Percentiles rank a stretch among this genome's conserved stretches.
Evolutionary conservation across 192 early-diverging fungal genomes (phyloP).

Genomic region (Coemansia sp.): DNA sequence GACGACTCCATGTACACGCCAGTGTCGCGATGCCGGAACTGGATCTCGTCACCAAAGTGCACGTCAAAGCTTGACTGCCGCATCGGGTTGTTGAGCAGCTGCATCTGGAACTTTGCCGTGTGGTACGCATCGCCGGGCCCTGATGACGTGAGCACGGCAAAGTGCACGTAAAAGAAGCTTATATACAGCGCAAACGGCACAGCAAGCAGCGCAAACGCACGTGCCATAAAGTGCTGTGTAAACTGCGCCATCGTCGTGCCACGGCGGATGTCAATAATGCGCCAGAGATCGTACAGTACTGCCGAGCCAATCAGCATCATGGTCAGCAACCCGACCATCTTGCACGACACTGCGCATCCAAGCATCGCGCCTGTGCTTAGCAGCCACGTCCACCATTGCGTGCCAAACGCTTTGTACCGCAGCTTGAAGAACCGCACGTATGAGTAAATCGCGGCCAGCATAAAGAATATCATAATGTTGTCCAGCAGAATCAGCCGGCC

Average conservation of each 20-base stretch:
- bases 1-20: slow-evolving; percentile 80
- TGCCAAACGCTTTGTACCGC: slow-evolving; percentile 69
- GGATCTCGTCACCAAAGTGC: slow-evolving; percentile 77
- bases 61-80: slow-evolving; percentile 66
- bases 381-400: slow-evolving; percentile 87
- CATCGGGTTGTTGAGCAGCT: slow-evolving; percentile 80
- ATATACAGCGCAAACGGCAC: slow-evolving; percentile 83
- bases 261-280: slow-evolving; percentile 81
- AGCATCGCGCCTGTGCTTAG: slow-evolving; percentile 75
- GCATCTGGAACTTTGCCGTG: slow-evolving; percentile 85
- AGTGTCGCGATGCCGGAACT: slow-evolving; percentile 75
- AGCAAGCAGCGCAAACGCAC: slow-evolving; percentile 82
- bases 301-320: slow-evolving; percentile 81
- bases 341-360: slow-evolving; percentile 71
- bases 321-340: slow-evolving; percentile 93
- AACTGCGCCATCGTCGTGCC: slow-evolving; percentile 71
- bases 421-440: slow-evolving; percentile 88
- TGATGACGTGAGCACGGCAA: slow-evolving; percentile 79
- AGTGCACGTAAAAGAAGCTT: slow-evolving; percentile 92
- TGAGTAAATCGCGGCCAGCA: slow-evolving; percentile 76
- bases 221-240: slow-evolving; percentile 80
- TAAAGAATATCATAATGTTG: slow-evolving; percentile 90
- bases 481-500: slow-evolving; percentile 92
- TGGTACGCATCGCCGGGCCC: slow-evolving; percentile 97
- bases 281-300: slow-evolving; percentile 86